A percentile compares a stretch with the other conserved stretches of the same genome.
phyloP scores from a whole-genome alignment of 2,329 filamentous ascomycete species.

The Phyllosticta citriasiana region DNA sequence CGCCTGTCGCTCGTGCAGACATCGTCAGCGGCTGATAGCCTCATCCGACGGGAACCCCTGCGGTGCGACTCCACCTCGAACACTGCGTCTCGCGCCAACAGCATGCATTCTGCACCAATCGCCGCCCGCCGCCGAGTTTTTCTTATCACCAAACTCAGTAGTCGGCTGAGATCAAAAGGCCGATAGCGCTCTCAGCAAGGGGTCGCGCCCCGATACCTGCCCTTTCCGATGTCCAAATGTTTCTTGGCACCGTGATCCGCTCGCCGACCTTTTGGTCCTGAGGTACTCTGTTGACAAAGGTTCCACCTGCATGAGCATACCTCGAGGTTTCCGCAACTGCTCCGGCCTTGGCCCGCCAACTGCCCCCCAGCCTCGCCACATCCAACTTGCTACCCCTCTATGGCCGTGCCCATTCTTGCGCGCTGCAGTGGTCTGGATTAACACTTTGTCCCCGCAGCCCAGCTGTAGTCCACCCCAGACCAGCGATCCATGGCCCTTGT shows the following conservation, averaged over 20 bases:
- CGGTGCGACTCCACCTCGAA: background rate
- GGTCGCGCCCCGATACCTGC: conserved; percentile 4
- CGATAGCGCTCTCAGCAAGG: background rate
- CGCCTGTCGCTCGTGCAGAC: background rate
- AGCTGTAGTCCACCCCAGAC: background rate
- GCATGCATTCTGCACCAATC: conserved; percentile 3
- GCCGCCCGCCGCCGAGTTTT: background rate
- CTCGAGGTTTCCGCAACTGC: background rate
- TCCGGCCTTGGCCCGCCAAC: conserved; percentile 5
- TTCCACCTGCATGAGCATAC: background rate
- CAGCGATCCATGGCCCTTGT: background rate
- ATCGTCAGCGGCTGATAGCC: conserved; percentile 7
- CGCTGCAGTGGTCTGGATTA: background rate
- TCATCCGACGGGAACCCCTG: background rate
- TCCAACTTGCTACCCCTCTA: background rate
- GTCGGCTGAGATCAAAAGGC: background rate
- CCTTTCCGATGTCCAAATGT: background rate
- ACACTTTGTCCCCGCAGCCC: background rate
- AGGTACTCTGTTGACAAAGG: background rate
- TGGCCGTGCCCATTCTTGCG: background rate
- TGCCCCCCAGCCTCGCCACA: conserved; percentile 3
- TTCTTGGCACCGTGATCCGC: conserved; percentile 1
- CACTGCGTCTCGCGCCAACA: background rate
- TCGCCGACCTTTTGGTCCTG: background rate
- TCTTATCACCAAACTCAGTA: background rate